Evolutionary conservation across 75 land plant genomes (phyloP), one percentile per base, ranked within the genome.

Genomic region (Pinus tabuliformis): DNA sequence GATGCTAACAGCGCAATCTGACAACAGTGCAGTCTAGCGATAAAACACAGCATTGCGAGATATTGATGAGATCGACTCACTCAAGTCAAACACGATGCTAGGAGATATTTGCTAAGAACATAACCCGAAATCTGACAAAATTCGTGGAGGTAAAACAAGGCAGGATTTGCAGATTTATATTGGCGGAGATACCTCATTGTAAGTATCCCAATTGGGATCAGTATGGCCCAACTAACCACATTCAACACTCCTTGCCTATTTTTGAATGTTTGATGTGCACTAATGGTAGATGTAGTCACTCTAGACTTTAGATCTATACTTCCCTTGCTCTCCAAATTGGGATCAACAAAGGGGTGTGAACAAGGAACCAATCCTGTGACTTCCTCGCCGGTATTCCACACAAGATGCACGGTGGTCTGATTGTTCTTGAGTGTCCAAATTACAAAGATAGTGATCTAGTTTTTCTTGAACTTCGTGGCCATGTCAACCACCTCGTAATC

Each of bases 171-270:
- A 3, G 82, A 75, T 68, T 80, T 62, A 24, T 83, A 84, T 3
- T 76, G 59, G 2, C 86, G 83, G 76, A 93, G 14, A 77, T 93
- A 93, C 36, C 96, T 74, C 0, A 93, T 1, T 88, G 91, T n/a
- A 26, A 26, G 26, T 26, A 26, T 26, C 26, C 26, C 26, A 26
- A 26, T 26, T 26, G 26, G 26, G 26, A 91, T 78, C 62, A 91
- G 37, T 70, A 91, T 76, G 11, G 93, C 94, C 96, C 96, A 93
- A 17, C 87, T 80, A 74, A 88, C 85, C 62, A 68, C 85, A 60
- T 85, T 88, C 77, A 88, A 20, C 0, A 88, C 57, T 30, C 87
- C 90, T 77, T 85, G 90, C 42, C 37, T 30, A 71, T 71, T 71
- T 52, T 71, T 71, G 20, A 71, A 21, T 2, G 45, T 24, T 17